Evolutionary conservation across 805 yeast genomes (phyloP), one percentile per base, ranked within the genome.

Genomic region (Hanseniaspora pseudoguilliermondii): DNA sequence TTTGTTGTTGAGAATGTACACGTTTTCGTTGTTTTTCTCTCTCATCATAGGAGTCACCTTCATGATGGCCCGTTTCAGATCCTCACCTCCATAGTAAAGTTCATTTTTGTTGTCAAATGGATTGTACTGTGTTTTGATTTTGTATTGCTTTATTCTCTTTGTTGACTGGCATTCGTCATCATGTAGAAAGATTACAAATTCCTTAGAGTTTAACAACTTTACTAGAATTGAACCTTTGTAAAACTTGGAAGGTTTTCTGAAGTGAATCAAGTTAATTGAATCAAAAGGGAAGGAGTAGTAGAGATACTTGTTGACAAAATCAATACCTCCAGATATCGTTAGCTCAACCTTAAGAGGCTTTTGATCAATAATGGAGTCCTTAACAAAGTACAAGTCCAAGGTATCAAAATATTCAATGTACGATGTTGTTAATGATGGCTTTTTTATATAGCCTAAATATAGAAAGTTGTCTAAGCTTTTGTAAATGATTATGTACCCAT

Each of bases 21-120:
- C 53, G 25, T 40, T 56, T 10, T 51, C 55, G 9, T 29, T 43
- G 20, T 32, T 50, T 29, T 46, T 53, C 18, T 46, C 49, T 32
- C 20, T 46, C 56, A 53, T 46, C 47, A 53, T 38, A 7, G 51
- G 49, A 2, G 50, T 46, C 2, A 49, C n/a, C 41, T 70, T 67
- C 35, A 73, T 70, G 42, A 93, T 69, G 15, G 73, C 75, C 47
- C 74, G 71, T 57, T 87, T 68, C 57, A 93, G 83, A 61, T 86
- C 84, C 44, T 77, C 79, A 1, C 97, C 99, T 21, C 99, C 98
- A 97, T 97, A 93, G 61, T 82, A 85, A 41, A 87, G 66, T 38
- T 74, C 76, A 27, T 73, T 73, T 1, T 71, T 67, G 40, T 73
- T 73, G 16, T 78, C 78, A 66, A 88, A 90, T 0, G 95, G 89